phyloP scores from a whole-genome alignment of 257 asterid genomes.

The Penstemon barbatus region DNA sequence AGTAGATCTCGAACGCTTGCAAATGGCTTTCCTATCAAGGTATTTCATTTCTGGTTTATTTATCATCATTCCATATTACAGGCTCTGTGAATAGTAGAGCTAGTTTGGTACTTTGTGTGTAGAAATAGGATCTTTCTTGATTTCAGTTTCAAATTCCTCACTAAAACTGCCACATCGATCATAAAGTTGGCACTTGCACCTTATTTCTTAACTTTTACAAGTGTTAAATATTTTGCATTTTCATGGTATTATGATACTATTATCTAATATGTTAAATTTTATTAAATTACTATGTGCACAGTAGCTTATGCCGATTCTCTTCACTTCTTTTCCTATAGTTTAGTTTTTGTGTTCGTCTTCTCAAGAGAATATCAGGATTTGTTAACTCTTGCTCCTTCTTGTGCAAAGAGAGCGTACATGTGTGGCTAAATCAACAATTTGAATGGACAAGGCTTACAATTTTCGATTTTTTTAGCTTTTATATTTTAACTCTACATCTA shows the following conservation, averaged over 20 bases:
- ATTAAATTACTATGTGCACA: no score
- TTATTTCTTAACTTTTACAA: no score
- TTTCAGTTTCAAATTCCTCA: no score
- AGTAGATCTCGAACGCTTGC: conserved; percentile 50
- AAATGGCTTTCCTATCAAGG: conserved; percentile 69
- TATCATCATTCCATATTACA: background rate
- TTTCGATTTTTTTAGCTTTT: background rate
- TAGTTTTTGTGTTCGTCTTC: background rate
- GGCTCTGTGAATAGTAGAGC: background rate
- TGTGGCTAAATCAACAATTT: background rate
- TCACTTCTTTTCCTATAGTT: background rate
- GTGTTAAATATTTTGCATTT: no score
- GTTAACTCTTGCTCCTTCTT: background rate
- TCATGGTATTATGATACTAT: no score
- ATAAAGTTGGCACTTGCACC: no score
- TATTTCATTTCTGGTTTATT: conserved; percentile 25
- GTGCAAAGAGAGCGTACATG: background rate
- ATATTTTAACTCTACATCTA: background rate
- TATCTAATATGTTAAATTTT: no score
- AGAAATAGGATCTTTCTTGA: no score
- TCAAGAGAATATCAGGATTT: background rate
- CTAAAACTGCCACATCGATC: no score
- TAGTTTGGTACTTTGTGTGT: background rate
- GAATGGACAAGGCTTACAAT: background rate
- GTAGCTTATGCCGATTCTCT: background rate